A percentile compares a stretch with the other conserved stretches of the same genome.
These are phyloP conservation scores for Tetraselmis striata DNA, from an alignment of 139 green algal genomes.

Conservation along the genomic window DNA sequence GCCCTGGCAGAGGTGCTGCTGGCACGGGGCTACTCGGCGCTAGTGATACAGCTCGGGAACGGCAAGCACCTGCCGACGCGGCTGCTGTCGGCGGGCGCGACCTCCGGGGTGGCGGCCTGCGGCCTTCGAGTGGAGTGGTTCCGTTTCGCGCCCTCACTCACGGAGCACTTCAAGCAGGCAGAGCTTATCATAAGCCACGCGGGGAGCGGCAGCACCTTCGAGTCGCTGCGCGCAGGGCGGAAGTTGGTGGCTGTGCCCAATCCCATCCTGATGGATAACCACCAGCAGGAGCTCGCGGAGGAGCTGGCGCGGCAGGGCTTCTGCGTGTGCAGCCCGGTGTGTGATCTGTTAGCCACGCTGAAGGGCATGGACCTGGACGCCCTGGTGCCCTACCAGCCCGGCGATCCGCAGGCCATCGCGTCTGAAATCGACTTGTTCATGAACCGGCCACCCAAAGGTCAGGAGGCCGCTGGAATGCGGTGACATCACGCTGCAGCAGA, in stretches of 20 bases:
- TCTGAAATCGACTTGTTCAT: background rate
- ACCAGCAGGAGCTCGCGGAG: conserved; percentile 13
- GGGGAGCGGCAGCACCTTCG: conserved; percentile 6
- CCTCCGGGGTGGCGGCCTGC: background rate
- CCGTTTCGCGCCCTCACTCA: background rate
- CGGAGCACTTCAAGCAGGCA: background rate
- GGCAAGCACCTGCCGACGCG: background rate
- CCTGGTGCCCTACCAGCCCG: background rate
- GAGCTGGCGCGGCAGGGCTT: background rate
- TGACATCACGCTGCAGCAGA: too few relatives aligned
- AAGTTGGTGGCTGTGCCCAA: conserved; percentile 13
- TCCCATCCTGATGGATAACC: conserved; percentile 8
- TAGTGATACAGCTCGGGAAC: background rate
- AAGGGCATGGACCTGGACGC: background rate
- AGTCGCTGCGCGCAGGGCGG: background rate
- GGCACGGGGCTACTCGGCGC: background rate
- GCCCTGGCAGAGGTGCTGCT: background rate
- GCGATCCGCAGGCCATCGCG: background rate
- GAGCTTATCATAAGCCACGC: conserved; percentile 14
- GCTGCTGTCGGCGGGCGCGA: background rate
- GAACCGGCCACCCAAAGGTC: background rate
- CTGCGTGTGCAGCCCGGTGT: background rate
- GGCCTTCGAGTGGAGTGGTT: conserved; percentile 5
- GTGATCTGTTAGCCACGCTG: background rate
- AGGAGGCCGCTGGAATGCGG: too few relatives aligned